Percentiles rank a stretch among this genome's conserved stretches.
phyloP scores from a whole-genome alignment of 495 filamentous ascomycete species.

The Halenospora varia region DNA sequence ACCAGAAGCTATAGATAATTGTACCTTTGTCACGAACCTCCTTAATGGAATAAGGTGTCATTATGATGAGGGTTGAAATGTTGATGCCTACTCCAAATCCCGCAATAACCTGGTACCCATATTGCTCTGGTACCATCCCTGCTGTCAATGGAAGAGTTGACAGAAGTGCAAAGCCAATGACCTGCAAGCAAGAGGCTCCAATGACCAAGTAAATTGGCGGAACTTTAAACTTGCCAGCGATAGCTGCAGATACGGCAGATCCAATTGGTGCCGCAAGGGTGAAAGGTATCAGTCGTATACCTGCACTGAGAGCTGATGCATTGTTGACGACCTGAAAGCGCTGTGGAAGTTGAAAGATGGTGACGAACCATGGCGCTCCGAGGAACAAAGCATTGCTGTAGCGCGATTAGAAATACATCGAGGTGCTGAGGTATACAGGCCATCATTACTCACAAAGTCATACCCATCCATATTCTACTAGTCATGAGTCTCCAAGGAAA shows the following conservation, averaged over 20 bases:
- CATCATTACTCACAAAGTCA: neutral
- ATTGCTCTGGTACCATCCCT: neutral
- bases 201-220: constrained; percentile 42
- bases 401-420: too few relatives aligned
- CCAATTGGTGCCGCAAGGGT: constrained; percentile 33
- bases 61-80: neutral
- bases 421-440: too few relatives aligned
- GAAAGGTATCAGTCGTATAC: constrained; percentile 51
- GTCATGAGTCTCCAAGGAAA: neutral
- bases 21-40: too few relatives aligned
- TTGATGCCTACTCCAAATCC: neutral
- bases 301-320: constrained; percentile 42
- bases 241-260: constrained; percentile 31
- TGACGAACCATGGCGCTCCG: constrained; percentile 49
- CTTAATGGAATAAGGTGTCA: neutral
- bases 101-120: neutral
- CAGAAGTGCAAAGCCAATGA: constrained; percentile 41
- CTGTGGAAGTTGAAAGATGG: constrained; percentile 55
- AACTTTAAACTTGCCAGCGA: constrained; percentile 31
- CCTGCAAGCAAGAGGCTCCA: constrained; percentile 36
- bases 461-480: neutral
- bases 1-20: too few relatives aligned
- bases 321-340: constrained; percentile 52
- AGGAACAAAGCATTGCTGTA: constrained; percentile 36
- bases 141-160: neutral